phyloP scores from a whole-genome alignment of 805 yeast genomes.

The Teunomyces kruisii region DNA sequence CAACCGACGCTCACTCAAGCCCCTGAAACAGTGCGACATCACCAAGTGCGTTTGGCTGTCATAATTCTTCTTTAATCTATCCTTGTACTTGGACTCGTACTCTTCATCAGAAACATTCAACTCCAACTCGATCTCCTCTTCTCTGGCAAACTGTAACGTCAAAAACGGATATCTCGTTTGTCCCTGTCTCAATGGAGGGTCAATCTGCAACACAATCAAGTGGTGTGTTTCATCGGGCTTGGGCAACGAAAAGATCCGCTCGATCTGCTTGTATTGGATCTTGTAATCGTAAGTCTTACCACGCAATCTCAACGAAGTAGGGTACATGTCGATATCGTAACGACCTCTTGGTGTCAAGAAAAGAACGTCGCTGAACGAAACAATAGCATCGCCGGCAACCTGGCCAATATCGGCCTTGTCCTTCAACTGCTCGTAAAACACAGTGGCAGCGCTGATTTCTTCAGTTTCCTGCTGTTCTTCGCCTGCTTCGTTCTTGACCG shows the following conservation, averaged over 20 bases:
- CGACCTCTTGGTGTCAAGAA: slow-evolving; percentile 98
- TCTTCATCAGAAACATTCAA: slow-evolving; percentile 82
- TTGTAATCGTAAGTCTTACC: slow-evolving; percentile 98
- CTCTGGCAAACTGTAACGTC: slow-evolving; percentile 83
- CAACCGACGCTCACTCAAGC: slow-evolving; percentile 83
- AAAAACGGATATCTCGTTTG: slow-evolving; percentile 94
- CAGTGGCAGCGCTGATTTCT: slow-evolving; percentile 72
- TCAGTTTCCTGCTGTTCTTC: slow-evolving; percentile 18
- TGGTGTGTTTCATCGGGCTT: slow-evolving; percentile 93
- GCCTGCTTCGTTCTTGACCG: slow-evolving; percentile 22
- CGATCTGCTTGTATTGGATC: slow-evolving; percentile 85
- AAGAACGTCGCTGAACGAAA: slow-evolving; percentile 84
- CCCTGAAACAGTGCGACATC: slow-evolving; percentile 82
- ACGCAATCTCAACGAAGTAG: slow-evolving; percentile 80
- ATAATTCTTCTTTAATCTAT: slow-evolving; percentile 69
- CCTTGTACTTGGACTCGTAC: slow-evolving; percentile 71
- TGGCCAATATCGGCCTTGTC: slow-evolving; percentile 94
- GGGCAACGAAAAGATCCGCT: slow-evolving; percentile 87
- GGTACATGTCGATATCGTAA: slow-evolving; percentile 93
- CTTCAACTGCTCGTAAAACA: slow-evolving; percentile 86
- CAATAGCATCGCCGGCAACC: slow-evolving; percentile 92
- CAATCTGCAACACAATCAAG: slow-evolving; percentile 82
- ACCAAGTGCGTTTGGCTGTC: slow-evolving; percentile 87
- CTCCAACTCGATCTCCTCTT: slow-evolving; percentile 89
- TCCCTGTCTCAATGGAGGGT: slow-evolving; percentile 97